Evolutionary conservation across 345 rosid genomes (phyloP).

Genomic region (Lepidium africanum): DNA sequence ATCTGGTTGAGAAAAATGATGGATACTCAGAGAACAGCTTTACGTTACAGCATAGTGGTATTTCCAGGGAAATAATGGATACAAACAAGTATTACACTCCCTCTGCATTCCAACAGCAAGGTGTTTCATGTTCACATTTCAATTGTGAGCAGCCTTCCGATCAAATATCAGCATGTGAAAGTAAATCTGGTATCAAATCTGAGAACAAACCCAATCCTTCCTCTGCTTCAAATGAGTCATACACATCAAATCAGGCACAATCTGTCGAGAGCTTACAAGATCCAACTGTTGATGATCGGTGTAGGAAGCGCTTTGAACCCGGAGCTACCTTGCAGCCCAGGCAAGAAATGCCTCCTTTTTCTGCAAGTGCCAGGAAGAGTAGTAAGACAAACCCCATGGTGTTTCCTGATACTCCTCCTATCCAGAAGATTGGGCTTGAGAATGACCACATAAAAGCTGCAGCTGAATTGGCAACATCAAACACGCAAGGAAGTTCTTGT

Average conservation of each 20-base stretch:
- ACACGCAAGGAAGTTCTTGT: constrained; percentile 51
- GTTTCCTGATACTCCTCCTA: constrained; percentile 36
- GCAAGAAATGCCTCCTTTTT: constrained; percentile 21
- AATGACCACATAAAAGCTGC: constrained; percentile 24
- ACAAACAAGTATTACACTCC: constrained; percentile 27
- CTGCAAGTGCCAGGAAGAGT: constrained; percentile 28
- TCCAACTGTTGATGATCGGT: constrained; percentile 31
- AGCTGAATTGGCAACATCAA: constrained; percentile 43
- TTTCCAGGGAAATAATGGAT: constrained; percentile 31
- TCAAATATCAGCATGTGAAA: constrained; percentile 43
- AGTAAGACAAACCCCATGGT: constrained; percentile 28
- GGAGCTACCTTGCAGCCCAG: constrained; percentile 23
- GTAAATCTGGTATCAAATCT: constrained; percentile 42
- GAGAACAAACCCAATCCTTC: constrained; percentile 40
- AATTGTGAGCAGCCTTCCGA: constrained; percentile 35
- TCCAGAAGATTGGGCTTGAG: constrained; percentile 40
- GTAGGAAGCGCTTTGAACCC: constrained; percentile 24
- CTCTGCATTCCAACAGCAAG: constrained; percentile 15
- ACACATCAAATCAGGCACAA: constrained; percentile 51
- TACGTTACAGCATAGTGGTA: constrained; percentile 30
- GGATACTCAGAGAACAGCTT: constrained; percentile 37
- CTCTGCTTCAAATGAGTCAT: constrained; percentile 41
- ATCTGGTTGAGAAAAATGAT: constrained; percentile 38
- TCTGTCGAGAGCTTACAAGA: constrained; percentile 38
- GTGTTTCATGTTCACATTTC: constrained; percentile 27